Evolutionary conservation across 148 eudicot species (phyloP).

Genomic region (Rhododendron kiyosumense): DNA sequence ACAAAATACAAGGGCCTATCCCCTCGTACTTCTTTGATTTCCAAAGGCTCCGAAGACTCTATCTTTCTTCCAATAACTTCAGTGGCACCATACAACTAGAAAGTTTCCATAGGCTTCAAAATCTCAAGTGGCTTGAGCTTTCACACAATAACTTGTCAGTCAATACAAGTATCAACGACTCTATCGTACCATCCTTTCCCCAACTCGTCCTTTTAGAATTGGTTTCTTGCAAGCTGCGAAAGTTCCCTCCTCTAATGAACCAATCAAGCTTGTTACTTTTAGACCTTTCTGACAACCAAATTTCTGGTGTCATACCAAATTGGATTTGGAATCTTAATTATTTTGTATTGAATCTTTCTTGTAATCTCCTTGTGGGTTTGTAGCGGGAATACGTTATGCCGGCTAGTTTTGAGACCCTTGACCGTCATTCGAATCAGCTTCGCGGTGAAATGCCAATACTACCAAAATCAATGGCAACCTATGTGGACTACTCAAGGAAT

Average conservation of each 20-base stretch:
- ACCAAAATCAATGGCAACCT: too few species aligned
- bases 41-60: conserved; percentile 18
- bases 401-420: too few species aligned
- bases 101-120: conserved; percentile 9
- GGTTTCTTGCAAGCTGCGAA: conserved; percentile 35
- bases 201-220: neutral
- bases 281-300: too few species aligned
- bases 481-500: too few species aligned
- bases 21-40: conserved; percentile 24
- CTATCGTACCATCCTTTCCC: too few species aligned
- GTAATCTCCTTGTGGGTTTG: too few species aligned
- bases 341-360: too few species aligned
- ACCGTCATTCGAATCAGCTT: too few species aligned
- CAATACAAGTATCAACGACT: neutral
- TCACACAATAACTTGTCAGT: conserved; percentile 29
- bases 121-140: conserved; percentile 28
- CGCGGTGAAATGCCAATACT: too few species aligned
- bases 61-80: conserved; percentile 28
- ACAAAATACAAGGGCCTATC: conserved; percentile 16
- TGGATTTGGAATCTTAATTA: too few species aligned
- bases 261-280: neutral
- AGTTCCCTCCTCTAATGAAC: conserved; percentile 28
- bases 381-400: too few species aligned
- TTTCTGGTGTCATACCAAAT: too few species aligned
- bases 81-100: conserved; percentile 24